A percentile compares a stretch with the other conserved stretches of the same genome.
Conservation (phyloP, 1,284 basidiomycete genomes). For the Irpex sp. region DNA sequence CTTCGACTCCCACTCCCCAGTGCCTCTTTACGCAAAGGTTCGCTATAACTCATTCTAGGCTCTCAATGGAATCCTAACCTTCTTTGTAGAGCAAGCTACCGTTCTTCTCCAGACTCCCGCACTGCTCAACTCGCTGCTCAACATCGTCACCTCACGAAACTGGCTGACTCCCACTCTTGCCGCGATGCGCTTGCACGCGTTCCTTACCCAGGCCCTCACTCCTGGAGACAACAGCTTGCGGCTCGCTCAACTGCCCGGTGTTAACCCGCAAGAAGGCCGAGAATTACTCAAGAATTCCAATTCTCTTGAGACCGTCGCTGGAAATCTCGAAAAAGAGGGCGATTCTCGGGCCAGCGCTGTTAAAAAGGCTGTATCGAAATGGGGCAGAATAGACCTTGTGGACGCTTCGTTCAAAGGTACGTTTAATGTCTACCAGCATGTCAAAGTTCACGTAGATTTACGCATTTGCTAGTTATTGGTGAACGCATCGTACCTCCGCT, state of each 20-base stretch:
- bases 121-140: slow-evolving; percentile 80
- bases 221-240: slow-evolving; percentile 41
- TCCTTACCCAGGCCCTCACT: slow-evolving; percentile 81
- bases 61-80: background rate
- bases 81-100: slow-evolving; percentile 56
- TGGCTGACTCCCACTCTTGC: slow-evolving; percentile 85
- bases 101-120: slow-evolving; percentile 67
- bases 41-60: slow-evolving; percentile 7
- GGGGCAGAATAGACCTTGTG: slow-evolving; percentile 81
- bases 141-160: slow-evolving; percentile 81
- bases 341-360: slow-evolving; percentile 55
- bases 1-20: slow-evolving; percentile 66
- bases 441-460: background rate
- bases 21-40: slow-evolving; percentile 59
- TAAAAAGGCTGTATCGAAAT: slow-evolving; percentile 63
- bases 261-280: slow-evolving; percentile 48
- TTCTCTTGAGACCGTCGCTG: slow-evolving; percentile 42
- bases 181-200: slow-evolving; percentile 80
- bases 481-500: slow-evolving; percentile 87
- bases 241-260: slow-evolving; percentile 74
- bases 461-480: slow-evolving; percentile 65
- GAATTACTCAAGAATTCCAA: slow-evolving; percentile 34
- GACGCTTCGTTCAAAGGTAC: slow-evolving; percentile 85
- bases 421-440: slow-evolving; percentile 13
- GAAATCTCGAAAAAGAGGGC: slow-evolving; percentile 47